Percentiles rank a stretch among this genome's conserved stretches.
Evolutionary conservation across 805 yeast species (phyloP).

Genomic region (Candida coleopterorum): DNA sequence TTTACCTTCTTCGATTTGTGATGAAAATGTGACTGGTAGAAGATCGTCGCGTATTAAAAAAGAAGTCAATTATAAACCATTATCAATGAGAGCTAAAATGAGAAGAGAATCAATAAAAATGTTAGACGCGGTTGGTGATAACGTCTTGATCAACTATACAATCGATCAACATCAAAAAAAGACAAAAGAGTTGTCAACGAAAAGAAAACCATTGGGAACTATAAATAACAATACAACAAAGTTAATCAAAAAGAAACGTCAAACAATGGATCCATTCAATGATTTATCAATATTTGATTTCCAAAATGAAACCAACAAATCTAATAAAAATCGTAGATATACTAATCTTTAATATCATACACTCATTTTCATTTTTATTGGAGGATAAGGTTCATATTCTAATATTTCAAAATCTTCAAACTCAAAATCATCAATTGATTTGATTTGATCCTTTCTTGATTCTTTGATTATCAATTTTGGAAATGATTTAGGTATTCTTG

Average conservation of each 20-base stretch:
- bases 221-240: slow-evolving; percentile 9
- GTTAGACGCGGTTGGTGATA: slow-evolving; percentile 54
- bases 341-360: slow-evolving; percentile 43
- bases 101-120: slow-evolving; percentile 58
- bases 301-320: slow-evolving; percentile 15
- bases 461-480: slow-evolving; percentile 75
- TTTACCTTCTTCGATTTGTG: neutral
- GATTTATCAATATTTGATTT: slow-evolving; percentile 41
- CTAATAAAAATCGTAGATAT: slow-evolving; percentile 6
- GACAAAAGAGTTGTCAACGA: slow-evolving; percentile 6
- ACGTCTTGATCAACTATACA: slow-evolving; percentile 15
- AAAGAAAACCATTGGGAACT: slow-evolving; percentile 20
- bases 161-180: slow-evolving; percentile 1
- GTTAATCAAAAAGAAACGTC: neutral
- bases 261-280: slow-evolving; percentile 8
- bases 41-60: slow-evolving; percentile 51
- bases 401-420: slow-evolving; percentile 82
- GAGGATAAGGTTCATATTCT: slow-evolving; percentile 75
- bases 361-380: slow-evolving; percentile 95
- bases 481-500: slow-evolving; percentile 70
- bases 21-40: slow-evolving; percentile 11
- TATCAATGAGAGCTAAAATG: slow-evolving; percentile 64
- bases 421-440: slow-evolving; percentile 77
- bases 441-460: slow-evolving; percentile 41
- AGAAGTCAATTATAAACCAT: slow-evolving; percentile 61